Percentiles rank a stretch among this genome's conserved stretches.
phyloP scores from a whole-genome alignment of 2,329 filamentous ascomycete genomes.

The Aspergillus tubingensis region DNA sequence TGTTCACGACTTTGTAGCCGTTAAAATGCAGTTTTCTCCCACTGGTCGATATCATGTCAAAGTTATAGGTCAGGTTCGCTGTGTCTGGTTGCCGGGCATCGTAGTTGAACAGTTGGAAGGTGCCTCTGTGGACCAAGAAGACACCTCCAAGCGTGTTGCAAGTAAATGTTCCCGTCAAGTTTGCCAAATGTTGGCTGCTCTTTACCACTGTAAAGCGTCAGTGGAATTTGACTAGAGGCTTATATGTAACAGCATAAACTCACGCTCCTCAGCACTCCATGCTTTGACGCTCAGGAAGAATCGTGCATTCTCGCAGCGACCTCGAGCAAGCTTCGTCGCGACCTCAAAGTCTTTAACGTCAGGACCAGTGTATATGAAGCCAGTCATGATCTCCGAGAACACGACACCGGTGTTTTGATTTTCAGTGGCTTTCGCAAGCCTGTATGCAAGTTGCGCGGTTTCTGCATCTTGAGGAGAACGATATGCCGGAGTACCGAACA shows the following conservation, averaged over 20 bases:
- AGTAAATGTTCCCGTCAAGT: slow-evolving; percentile 3
- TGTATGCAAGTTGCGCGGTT: background rate
- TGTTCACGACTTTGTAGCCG: slow-evolving; percentile 7
- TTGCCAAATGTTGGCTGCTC: background rate
- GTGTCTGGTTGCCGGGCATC: slow-evolving; percentile 6
- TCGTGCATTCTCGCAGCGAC: slow-evolving; percentile 2
- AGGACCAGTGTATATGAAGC: background rate
- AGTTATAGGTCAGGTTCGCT: slow-evolving; percentile 4
- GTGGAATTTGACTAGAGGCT: background rate
- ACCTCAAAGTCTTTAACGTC: slow-evolving; percentile 3
- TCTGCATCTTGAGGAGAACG: background rate
- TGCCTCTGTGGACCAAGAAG: background rate
- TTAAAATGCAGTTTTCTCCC: slow-evolving; percentile 1
- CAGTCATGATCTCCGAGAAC: slow-evolving; percentile 6
- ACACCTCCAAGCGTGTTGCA: background rate
- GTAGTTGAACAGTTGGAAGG: slow-evolving; percentile 5
- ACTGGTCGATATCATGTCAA: background rate
- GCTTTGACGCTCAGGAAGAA: slow-evolving; percentile 4
- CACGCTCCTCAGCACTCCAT: slow-evolving; percentile 6
- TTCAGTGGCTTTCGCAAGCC: slow-evolving; percentile 3
- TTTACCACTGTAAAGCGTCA: background rate
- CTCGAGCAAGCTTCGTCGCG: slow-evolving; percentile 1
- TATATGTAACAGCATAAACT: background rate
- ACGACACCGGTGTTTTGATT: slow-evolving; percentile 3
- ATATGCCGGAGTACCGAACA: slow-evolving; percentile 6